phyloP scores from a whole-genome alignment of 2,329 filamentous ascomycete species.

The Colletotrichum cordylinicola region DNA sequence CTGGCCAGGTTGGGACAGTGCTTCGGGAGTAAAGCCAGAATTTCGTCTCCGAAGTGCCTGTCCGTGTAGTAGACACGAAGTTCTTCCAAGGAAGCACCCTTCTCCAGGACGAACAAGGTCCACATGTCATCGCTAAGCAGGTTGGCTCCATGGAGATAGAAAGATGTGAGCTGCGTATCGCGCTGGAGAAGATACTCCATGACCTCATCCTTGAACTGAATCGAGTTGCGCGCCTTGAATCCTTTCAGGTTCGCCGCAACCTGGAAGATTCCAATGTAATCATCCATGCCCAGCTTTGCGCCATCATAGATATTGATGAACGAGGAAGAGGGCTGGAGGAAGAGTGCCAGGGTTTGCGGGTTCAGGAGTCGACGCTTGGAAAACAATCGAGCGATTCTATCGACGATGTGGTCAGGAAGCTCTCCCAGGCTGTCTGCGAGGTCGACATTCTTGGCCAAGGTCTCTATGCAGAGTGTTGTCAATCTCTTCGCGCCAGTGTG shows the following conservation, averaged over 20 bases:
- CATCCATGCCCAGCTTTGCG: slow-evolving; percentile 72
- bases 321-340: slow-evolving; percentile 57
- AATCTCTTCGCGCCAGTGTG: slow-evolving; percentile 72
- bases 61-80: slow-evolving; percentile 87
- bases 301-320: slow-evolving; percentile 63
- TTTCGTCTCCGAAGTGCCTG: slow-evolving; percentile 77
- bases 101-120: slow-evolving; percentile 70
- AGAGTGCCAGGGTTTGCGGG: slow-evolving; percentile 60
- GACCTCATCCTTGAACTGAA: slow-evolving; percentile 87
- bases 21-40: slow-evolving; percentile 64
- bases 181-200: slow-evolving; percentile 82
- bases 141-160: slow-evolving; percentile 86
- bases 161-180: slow-evolving; percentile 68
- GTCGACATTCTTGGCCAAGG: slow-evolving; percentile 66
- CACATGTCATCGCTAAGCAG: slow-evolving; percentile 80
- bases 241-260: slow-evolving; percentile 71
- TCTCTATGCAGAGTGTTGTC: slow-evolving; percentile 68
- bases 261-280: slow-evolving; percentile 83
- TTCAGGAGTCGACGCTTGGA: slow-evolving; percentile 65
- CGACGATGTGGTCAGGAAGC: slow-evolving; percentile 58
- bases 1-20: slow-evolving; percentile 73
- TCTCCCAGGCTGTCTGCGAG: slow-evolving; percentile 68
- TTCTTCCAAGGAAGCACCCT: slow-evolving; percentile 68
- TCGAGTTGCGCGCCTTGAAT: slow-evolving; percentile 82
- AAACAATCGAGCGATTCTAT: slow-evolving; percentile 65